Evolutionary conservation across 768 basidiomycete species (phyloP), one percentile per base, ranked within the genome.

Genomic region (Suillus placidus): DNA sequence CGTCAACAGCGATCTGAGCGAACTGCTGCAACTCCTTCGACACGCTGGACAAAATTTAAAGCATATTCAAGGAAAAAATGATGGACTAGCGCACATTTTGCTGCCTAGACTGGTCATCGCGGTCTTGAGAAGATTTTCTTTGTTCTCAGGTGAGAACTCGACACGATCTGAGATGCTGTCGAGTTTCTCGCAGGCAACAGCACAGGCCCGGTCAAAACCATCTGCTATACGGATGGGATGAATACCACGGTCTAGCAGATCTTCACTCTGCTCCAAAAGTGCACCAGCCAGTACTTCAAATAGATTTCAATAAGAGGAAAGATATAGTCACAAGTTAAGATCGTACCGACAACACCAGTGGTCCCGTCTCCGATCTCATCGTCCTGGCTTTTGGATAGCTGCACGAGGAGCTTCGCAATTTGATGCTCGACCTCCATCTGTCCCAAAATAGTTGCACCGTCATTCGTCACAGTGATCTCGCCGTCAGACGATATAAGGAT

Each of bases 341-440:
- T 86, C 94, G 74, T 75, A 97, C 96, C 96, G 68, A 99, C 97
- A 66, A 99, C 97, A 77, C 97, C 97, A 35, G 97, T 99, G 7
- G 97, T 99, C 66, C 97, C 97, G 80, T 99, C 97, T 32, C 97
- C 97, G 76, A 99, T 97, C 82, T 99, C 97, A 77, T 99, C 97
- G 77, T 99, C 97, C 81, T 99, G 97, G 76, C 93, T 95, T 83
- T 96, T 97, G 20, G 94, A 96, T 49, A 99, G 84, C 74, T 98
- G 93, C 2, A 99, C 97, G 40, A 99, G 86, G 54, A 99, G 86
- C 80, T 97, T 99, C 66, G 97, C 97, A 73, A 99, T 97, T 81
- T 97, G 97, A 76, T 99, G 97, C 73, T 99, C 97, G 61, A 99
- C 96, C 78, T 97, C 94, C 95, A 99, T 98, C 82, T 98, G 97